Conservation (phyloP, 169 alveolate species). For the Plasmodium yoelii region DNA sequence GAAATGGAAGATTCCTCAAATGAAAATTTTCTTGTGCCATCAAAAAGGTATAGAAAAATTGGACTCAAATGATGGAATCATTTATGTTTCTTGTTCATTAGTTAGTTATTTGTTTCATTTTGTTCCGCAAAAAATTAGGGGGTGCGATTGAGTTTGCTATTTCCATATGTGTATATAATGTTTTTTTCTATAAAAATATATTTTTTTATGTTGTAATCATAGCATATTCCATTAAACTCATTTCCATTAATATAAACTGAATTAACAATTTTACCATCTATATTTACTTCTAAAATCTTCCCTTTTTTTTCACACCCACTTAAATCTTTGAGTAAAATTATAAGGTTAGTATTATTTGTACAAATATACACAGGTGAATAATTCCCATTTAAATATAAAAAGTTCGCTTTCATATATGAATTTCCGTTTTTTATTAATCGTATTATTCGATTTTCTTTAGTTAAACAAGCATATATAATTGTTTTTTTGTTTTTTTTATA, state of each 20-base stretch:
- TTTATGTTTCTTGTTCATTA: too few species aligned
- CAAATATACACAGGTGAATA: constrained; percentile 71
- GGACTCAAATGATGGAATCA: too few species aligned
- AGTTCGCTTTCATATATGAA: constrained; percentile 36
- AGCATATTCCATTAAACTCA: constrained; percentile 73
- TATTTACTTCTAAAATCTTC: constrained; percentile 45
- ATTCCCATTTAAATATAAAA: constrained; percentile 38
- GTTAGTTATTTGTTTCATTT: too few species aligned
- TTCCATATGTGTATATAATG: constrained; percentile 52
- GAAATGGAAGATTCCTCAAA: too few species aligned
- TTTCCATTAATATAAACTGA: constrained; percentile 47
- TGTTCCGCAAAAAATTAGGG: too few species aligned
- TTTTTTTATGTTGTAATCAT: constrained; percentile 37
- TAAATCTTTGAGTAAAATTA: constrained; percentile 73
- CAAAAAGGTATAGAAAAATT: too few species aligned
- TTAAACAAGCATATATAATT: constrained; percentile 52
- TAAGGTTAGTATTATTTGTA: constrained; percentile 50
- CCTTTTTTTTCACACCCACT: constrained; percentile 57
- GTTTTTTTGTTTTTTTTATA: constrained; percentile 29
- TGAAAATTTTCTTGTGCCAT: too few species aligned
- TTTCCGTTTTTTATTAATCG: constrained; percentile 67
- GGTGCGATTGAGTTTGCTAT: not conserved
- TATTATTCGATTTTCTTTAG: constrained; percentile 68
- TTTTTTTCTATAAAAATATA: constrained; percentile 63
- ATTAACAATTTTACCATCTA: constrained; percentile 61